phyloP scores from a whole-genome alignment of 129 eudicot species.

The Centella asiatica region DNA sequence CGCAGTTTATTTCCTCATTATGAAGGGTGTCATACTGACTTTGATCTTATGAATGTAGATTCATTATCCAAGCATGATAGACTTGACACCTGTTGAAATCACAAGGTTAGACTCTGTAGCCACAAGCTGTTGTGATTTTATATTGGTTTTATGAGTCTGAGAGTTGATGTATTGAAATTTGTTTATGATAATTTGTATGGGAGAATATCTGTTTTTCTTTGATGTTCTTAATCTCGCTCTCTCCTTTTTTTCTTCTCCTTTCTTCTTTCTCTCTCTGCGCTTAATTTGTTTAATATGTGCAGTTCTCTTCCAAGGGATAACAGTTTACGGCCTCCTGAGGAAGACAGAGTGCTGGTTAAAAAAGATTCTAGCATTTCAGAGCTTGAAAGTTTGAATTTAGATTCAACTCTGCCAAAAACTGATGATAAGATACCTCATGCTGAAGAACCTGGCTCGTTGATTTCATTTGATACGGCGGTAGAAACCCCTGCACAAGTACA shows the following conservation, averaged over 20 bases:
- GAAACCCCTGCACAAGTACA: constrained; percentile 46
- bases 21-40: constrained; percentile 4
- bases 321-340: constrained; percentile 30
- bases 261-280: neutral
- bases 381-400: constrained; percentile 25
- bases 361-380: constrained; percentile 29
- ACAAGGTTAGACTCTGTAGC: constrained; percentile 48
- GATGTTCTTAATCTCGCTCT: no score
- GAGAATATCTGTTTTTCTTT: no score
- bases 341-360: constrained; percentile 33
- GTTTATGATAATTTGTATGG: neutral
- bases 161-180: neutral
- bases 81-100: constrained; percentile 64
- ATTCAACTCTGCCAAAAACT: constrained; percentile 20
- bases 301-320: constrained; percentile 32
- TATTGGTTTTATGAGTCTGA: neutral
- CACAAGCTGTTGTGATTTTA: neutral
- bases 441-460: constrained; percentile 61
- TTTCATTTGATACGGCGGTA: constrained; percentile 64
- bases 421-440: constrained; percentile 26
- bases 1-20: neutral
- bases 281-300: constrained; percentile 7
- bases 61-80: constrained; percentile 70
- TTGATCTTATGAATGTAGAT: constrained; percentile 42
- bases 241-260: neutral